A percentile compares a stretch with the other conserved stretches of the same genome.
Conservation (phyloP, 2,329 filamentous ascomycete species). For the Sclerotinia borealis region DNA sequence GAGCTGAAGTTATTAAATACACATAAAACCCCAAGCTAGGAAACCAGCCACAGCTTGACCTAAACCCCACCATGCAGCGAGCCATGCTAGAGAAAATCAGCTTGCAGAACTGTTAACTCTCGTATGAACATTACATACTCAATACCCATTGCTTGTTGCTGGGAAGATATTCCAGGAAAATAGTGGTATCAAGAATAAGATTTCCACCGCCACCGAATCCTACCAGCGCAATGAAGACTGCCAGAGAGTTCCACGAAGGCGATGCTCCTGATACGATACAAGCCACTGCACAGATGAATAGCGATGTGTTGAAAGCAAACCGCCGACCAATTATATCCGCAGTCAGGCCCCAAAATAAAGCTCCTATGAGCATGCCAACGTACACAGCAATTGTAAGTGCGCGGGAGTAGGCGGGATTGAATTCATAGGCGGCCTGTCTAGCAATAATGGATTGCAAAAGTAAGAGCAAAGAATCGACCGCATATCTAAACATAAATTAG, state of each 20-base stretch:
- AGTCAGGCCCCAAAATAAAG: slow-evolving; percentile 62
- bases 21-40: slow-evolving; percentile 27
- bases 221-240: slow-evolving; percentile 55
- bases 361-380: slow-evolving; percentile 48
- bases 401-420: slow-evolving; percentile 47
- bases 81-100: slow-evolving; percentile 35
- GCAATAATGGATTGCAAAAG: slow-evolving; percentile 60
- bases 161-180: slow-evolving; percentile 52
- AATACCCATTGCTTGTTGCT: slow-evolving; percentile 57
- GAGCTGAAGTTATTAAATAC: slow-evolving; percentile 12
- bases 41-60: slow-evolving; percentile 30
- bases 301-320: slow-evolving; percentile 61
- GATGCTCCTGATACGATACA: slow-evolving; percentile 59
- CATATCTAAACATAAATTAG: slow-evolving; percentile 39
- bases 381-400: slow-evolving; percentile 59
- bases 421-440: slow-evolving; percentile 51
- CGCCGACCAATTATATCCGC: slow-evolving; percentile 64
- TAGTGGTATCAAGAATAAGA: slow-evolving; percentile 45
- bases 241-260: slow-evolving; percentile 60
- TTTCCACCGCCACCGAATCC: slow-evolving; percentile 61
- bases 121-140: slow-evolving; percentile 28
- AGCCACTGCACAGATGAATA: slow-evolving; percentile 57
- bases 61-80: slow-evolving; percentile 51
- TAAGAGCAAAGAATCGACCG: slow-evolving; percentile 50
- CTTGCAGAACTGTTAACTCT: background rate